Percentiles rank a stretch among this genome's conserved stretches.
Conservation (phyloP, 352 stramenopile genomes). For the Pythium phragmitis region DNA sequence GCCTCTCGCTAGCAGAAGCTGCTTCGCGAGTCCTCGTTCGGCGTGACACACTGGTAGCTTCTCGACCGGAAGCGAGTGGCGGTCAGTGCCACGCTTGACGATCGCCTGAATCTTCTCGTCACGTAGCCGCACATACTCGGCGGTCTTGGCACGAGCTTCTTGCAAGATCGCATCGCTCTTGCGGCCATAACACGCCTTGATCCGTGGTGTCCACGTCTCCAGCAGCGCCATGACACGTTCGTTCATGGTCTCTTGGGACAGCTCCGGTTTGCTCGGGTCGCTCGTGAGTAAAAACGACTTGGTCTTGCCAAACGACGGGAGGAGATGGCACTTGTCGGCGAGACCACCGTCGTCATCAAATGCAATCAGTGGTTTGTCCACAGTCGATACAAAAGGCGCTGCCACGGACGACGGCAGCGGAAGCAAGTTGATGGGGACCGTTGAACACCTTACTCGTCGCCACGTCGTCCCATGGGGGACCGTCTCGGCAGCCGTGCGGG, state of each 20-base stretch:
- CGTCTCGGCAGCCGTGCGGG: constrained; percentile 27
- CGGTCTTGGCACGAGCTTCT: constrained; percentile 38
- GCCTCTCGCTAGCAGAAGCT: constrained; percentile 8
- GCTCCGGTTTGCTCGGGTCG: constrained; percentile 6
- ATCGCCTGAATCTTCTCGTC: constrained; percentile 12
- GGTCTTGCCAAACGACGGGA: constrained; percentile 45
- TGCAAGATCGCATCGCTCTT: constrained; percentile 51
- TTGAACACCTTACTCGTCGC: background rate
- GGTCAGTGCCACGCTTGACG: background rate
- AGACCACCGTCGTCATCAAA: constrained; percentile 43
- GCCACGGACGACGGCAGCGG: background rate
- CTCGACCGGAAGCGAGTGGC: constrained; percentile 3
- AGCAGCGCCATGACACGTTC: constrained; percentile 39
- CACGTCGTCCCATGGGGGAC: constrained; percentile 28
- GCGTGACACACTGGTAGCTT: constrained; percentile 9
- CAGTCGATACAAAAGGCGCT: constrained; percentile 20
- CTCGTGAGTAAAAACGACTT: constrained; percentile 32
- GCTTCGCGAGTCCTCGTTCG: constrained; percentile 20
- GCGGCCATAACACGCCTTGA: constrained; percentile 46
- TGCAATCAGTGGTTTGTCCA: constrained; percentile 19
- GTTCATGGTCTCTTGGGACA: constrained; percentile 52
- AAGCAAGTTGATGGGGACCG: constrained; percentile 20
- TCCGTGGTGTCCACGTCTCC: constrained; percentile 42
- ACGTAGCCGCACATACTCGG: constrained; percentile 19
- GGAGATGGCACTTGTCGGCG: constrained; percentile 43